Evolutionary conservation across 495 filamentous ascomycete species (phyloP), one percentile per base, ranked within the genome.

Genomic region (Talaromyces stipitatus): DNA sequence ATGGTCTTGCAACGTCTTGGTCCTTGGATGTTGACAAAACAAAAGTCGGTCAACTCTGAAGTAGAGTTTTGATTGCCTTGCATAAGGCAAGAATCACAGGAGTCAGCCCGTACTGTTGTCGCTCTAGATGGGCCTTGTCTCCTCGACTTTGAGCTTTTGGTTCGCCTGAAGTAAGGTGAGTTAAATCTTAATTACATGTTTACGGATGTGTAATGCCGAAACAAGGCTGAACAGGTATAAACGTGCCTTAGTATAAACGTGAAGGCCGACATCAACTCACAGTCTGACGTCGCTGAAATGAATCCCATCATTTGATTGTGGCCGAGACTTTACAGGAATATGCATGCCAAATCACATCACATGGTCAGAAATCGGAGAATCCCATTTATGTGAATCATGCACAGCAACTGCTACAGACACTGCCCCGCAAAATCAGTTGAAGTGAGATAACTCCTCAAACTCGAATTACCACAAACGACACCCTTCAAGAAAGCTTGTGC

Each of bases 401-500:
- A n/a, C 32, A 16, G 32, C 32, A 3, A 3, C 33, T 7, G 36
- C 36, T 61, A 62, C 53, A 74, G 56, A 61, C 72, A 72, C 8
- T 61, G 48, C 3, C 72, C 72, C 16, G 56, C 64, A 59, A 74
- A 72, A 30, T 57, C 55, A 4, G 62, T 64, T 9, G 64, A 65
- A 33, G 54, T 66, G 62, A 73, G 56, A 11, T 67, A 57, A 60
- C 65, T 65, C 62, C 69, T 68, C 57, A 77, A 51, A 2, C 58
- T 64, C 26, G 68, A 64, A 36, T 65, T 66, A 7, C 66, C 70
- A 59, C 78, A 81, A 24, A 72, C 64, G 6, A 86, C 62, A 0
- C 73, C 85, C 71, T 85, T 83, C 52, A 84, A 77, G 64, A 87
- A 88, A 30, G 82, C 81, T 61, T 80, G 73, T 0, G 78, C 77